Percentiles rank a stretch among this genome's conserved stretches.
Evolutionary conservation across 1,139 yeast genomes (phyloP).

Genomic region (Debaryomycetaceae sp.): DNA sequence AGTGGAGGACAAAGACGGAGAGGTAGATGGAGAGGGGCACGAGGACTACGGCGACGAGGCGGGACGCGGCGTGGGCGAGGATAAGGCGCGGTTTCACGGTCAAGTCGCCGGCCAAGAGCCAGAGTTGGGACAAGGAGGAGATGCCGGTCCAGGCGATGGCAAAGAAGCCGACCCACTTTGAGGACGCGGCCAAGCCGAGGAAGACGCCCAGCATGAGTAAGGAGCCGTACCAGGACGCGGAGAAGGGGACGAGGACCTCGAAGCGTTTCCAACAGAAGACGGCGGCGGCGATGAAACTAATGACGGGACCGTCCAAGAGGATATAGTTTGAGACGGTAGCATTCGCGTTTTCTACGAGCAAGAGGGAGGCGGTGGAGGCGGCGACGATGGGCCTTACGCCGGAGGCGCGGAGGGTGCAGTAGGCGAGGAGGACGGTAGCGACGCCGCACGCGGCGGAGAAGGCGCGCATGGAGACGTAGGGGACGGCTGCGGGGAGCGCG

Average conservation of each 20-base stretch:
- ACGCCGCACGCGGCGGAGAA: conserved; percentile 80
- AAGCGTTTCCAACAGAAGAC: conserved; percentile 72
- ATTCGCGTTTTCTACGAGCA: conserved; percentile 75
- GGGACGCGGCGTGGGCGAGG: conserved; percentile 39
- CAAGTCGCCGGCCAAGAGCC: conserved; percentile 87
- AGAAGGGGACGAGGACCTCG: conserved; percentile 68
- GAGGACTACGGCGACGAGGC: conserved; percentile 54
- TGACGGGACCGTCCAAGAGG: conserved; percentile 79
- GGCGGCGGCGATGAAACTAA: conserved; percentile 85
- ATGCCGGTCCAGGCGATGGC: conserved; percentile 89
- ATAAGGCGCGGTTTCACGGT: conserved; percentile 42
- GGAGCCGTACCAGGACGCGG: conserved; percentile 58
- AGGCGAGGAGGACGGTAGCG: conserved; percentile 64
- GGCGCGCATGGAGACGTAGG: conserved; percentile 75
- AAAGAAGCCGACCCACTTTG: conserved; percentile 97
- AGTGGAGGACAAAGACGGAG: conserved; percentile 70
- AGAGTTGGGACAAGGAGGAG: conserved; percentile 63
- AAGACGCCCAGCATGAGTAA: conserved; percentile 68
- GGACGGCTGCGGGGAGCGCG: conserved; percentile 45
- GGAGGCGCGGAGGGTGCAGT: conserved; percentile 72
- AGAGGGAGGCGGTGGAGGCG: conserved; percentile 51
- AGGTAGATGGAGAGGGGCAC: conserved; percentile 63
- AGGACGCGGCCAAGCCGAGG: conserved; percentile 77
- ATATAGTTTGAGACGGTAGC: conserved; percentile 87
- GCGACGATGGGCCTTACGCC: conserved; percentile 81